phyloP scores from a whole-genome alignment of 805 yeast species.

The Yamadazyma akitaensis region DNA sequence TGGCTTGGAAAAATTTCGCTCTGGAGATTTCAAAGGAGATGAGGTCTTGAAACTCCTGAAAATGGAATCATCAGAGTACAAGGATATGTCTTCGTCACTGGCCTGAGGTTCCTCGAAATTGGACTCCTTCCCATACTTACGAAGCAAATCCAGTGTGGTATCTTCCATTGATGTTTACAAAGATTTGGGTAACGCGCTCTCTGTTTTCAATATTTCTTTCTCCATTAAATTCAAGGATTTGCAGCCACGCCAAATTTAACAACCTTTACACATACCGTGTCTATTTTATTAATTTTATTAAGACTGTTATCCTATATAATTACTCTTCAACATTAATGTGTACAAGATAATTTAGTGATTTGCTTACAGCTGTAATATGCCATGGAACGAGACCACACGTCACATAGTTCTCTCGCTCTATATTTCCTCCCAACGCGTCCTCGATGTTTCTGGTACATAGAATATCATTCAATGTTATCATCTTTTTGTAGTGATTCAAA shows the following conservation, averaged over 20 bases:
- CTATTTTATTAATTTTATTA: too few species aligned
- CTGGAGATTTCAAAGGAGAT: conserved; percentile 3
- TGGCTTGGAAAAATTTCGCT: conserved; percentile 3
- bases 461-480: conserved; percentile 44
- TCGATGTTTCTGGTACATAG: conserved; percentile 28
- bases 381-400: conserved; percentile 54
- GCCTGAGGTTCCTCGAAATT: not conserved
- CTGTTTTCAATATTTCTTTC: not conserved
- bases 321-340: conserved; percentile 51
- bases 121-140: conserved; percentile 1
- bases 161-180: conserved; percentile 10
- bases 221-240: not conserved
- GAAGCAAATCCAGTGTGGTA: conserved; percentile 5
- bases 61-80: conserved; percentile 16
- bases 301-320: not conserved
- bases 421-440: conserved; percentile 3
- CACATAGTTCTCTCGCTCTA: conserved; percentile 9
- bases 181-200: not conserved
- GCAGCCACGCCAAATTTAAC: not conserved
- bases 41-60: conserved; percentile 8
- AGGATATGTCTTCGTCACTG: conserved; percentile 12
- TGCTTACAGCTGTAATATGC: conserved; percentile 69
- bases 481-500: conserved; percentile 58
- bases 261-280: not conserved
- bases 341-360: conserved; percentile 53